Base-by-base conservation (phyloP, 2,329 filamentous ascomycete genomes). In the Aureobasidium sp. region DNA sequence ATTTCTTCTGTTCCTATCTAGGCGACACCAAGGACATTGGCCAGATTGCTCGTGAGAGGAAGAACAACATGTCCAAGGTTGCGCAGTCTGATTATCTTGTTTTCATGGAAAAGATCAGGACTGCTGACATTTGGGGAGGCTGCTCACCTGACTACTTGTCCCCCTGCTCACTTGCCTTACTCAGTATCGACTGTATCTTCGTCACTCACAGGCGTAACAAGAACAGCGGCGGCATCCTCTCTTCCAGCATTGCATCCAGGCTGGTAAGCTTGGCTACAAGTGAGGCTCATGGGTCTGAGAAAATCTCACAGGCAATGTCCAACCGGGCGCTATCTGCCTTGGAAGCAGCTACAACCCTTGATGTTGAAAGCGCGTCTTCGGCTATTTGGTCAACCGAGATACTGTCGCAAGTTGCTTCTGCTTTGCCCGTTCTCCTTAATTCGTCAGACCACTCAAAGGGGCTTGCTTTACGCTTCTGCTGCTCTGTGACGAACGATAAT, bases 401-500 rank as follows among this genome's bases (percentile, higher is more conserved):
- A 24, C 32, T 44, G 14, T 30, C 30, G 12, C 51, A 24, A 29
- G 8, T 53, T 27, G 51, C 40, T 16, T 21, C 32, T 27, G 51
- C 32, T 14, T 22, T 53, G 19, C 41, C 51, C 4, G 24, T 6
- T 6, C 14, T 53, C 8, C 40, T 53, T 11, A 10, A 17, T 19
- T 21, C 29, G 30, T 11, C 40, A 24, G 39, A 21, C 4, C 24
- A 7, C 19, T 45, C 51, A 8, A 22, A 53, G 34, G 51, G 25
- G 32, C 67, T 81, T 16, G 70, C 81, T 24, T 72, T 91, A 41
- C 82, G 87, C 54, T 76, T 96, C 3, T 84, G 88, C 30, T 78
- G 95, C 58, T 95, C 95, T 62, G 77, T 90, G 45, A 93, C 90
- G 7, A 95, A 95, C 71, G 88, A 89, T 60, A 86, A 87, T 57